These are phyloP conservation scores for Talaromyces stipitatus DNA, from an alignment of 495 filamentous ascomycete species.

Conservation along the genomic window DNA sequence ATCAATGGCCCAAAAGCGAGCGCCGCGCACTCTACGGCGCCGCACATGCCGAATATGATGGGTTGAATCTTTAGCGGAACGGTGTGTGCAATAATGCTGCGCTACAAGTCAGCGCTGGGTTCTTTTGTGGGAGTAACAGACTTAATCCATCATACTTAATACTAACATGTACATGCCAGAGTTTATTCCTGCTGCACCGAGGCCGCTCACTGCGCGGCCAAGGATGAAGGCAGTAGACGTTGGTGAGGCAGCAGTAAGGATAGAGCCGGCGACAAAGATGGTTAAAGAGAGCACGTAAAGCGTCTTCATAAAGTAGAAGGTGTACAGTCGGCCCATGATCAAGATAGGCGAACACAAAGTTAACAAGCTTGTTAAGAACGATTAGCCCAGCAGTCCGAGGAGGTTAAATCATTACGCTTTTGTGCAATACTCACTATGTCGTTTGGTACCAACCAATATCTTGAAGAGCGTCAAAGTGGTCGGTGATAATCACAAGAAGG, in stretches of 20 bases:
- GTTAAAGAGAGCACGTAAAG: slow-evolving; percentile 7
- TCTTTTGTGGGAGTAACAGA: background rate
- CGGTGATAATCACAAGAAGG: slow-evolving; percentile 17
- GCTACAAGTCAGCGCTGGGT: background rate
- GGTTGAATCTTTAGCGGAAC: slow-evolving; percentile 4
- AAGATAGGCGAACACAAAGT: slow-evolving; percentile 5
- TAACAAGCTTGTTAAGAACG: slow-evolving; percentile 2
- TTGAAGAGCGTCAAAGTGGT: slow-evolving; percentile 10
- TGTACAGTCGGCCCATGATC: slow-evolving; percentile 8
- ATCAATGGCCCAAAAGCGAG: slow-evolving; percentile 9
- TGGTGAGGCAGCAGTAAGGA: slow-evolving; percentile 6
- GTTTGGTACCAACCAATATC: slow-evolving; percentile 10
- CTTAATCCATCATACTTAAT: background rate
- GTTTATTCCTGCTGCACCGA: slow-evolving; percentile 8
- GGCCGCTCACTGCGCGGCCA: slow-evolving; percentile 12
- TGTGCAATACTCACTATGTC: slow-evolving; percentile 8
- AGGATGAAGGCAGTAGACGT: slow-evolving; percentile 9
- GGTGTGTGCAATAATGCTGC: slow-evolving; percentile 6
- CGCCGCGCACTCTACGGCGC: slow-evolving; percentile 8
- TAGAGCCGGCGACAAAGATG: slow-evolving; percentile 8
- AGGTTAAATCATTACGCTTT: background rate
- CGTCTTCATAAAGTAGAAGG: slow-evolving; percentile 10
- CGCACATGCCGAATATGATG: background rate
- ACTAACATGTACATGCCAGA: slow-evolving; percentile 9
- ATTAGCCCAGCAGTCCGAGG: background rate